A percentile compares a stretch with the other conserved stretches of the same genome.
Conservation (phyloP, 1,284 basidiomycete genomes). For the Moesziomyces antarcticus region DNA sequence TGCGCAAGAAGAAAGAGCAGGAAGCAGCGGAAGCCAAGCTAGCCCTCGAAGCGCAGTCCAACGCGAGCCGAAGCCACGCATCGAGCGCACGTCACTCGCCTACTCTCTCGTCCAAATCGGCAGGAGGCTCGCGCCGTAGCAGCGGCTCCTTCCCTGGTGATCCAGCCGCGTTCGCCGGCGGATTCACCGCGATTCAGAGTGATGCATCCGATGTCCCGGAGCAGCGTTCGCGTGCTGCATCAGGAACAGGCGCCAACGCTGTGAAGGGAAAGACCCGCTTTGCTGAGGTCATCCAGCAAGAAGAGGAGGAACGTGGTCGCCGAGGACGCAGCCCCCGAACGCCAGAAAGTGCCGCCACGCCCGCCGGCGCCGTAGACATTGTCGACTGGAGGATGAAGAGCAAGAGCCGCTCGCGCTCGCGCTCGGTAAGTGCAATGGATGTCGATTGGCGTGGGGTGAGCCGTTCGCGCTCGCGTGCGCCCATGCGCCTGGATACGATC, state of each 20-base stretch:
- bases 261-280: conserved; percentile 70
- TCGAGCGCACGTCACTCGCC: conserved; percentile 45
- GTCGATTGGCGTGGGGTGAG: conserved; percentile 97
- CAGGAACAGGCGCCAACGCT: not conserved
- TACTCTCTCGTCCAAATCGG: conserved; percentile 29
- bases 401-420: conserved; percentile 69
- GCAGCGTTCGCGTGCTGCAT: conserved; percentile 2
- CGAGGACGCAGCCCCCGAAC: conserved; percentile 56
- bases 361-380: conserved; percentile 47
- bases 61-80: conserved; percentile 30
- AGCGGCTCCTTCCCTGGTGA: conserved; percentile 44
- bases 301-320: conserved; percentile 56
- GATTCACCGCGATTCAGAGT: conserved; percentile 40
- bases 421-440: conserved; percentile 77
- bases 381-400: conserved; percentile 67
- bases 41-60: conserved; percentile 26
- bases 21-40: conserved; percentile 53
- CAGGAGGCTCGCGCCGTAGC: conserved; percentile 34
- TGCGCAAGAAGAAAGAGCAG: conserved; percentile 79
- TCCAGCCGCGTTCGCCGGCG: conserved; percentile 12
- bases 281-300: conserved; percentile 68
- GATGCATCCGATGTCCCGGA: conserved; percentile 4
- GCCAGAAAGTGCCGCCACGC: conserved; percentile 53
- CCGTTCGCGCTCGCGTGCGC: conserved; percentile 88
- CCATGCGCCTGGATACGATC: conserved; percentile 66